Conservation (phyloP, 148 eudicot genomes). For the Gaultheria prostrata region DNA sequence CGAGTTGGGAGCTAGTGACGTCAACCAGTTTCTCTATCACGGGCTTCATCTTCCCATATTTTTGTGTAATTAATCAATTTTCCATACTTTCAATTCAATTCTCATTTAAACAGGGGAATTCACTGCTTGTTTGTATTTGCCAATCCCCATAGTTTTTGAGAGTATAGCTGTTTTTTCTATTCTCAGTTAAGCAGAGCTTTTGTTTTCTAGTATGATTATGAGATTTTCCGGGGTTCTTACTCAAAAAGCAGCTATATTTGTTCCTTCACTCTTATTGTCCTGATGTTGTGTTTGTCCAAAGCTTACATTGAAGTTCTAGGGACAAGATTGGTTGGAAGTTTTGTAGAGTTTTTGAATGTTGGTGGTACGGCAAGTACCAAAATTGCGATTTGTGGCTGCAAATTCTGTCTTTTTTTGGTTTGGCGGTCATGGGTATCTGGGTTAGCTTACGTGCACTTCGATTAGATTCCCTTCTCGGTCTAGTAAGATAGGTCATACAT, state of each 20-base stretch:
- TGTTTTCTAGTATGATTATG: not conserved
- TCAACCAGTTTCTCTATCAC: conserved; percentile 1
- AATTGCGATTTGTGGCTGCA: not conserved
- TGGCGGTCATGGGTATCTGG: no score
- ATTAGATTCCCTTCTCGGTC: no score
- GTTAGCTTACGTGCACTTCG: no score
- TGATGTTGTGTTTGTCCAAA: not conserved
- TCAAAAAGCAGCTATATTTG: not conserved
- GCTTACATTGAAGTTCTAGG: not conserved
- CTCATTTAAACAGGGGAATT: conserved; percentile 7
- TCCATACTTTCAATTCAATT: not conserved
- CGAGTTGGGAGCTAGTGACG: not conserved
- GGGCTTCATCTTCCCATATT: not conserved
- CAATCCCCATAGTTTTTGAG: not conserved
- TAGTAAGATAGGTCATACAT: no score
- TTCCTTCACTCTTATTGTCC: not conserved
- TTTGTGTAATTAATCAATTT: conserved; percentile 23
- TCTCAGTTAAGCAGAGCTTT: not conserved
- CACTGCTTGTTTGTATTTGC: conserved; percentile 1
- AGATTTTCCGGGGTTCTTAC: not conserved
- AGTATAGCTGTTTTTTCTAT: conserved; percentile 9
- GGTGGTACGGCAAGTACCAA: not conserved
- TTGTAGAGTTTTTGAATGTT: not conserved
- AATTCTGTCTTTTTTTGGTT: not conserved
- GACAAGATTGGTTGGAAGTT: not conserved